Evolutionary conservation across 2,329 filamentous ascomycete species (phyloP), one percentile per base, ranked within the genome.

Genomic region (Diatrype stigma): DNA sequence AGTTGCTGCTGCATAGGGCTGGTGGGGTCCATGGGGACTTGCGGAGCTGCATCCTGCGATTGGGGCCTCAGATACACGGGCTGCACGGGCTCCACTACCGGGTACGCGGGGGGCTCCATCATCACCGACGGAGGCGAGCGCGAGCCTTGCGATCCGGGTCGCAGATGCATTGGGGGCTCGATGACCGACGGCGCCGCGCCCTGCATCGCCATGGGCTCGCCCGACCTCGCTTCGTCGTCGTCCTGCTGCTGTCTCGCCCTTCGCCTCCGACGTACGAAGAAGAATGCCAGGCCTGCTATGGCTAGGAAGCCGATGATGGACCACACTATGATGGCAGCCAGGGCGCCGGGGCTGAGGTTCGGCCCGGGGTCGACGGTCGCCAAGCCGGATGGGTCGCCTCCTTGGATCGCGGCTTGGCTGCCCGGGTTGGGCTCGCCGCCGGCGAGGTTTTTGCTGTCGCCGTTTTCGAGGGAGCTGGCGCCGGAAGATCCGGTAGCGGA

Each of bases 291-390:
- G 1, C 46, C 58, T 1, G 22, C 23, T 19, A 60, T 48, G 2
- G 42, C 51, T 28, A 60, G 10, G 0, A 58, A 56, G 2, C 51
- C 59, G 10, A 61, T 55, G 14, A 56, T 54, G 11, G 51, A 52
- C 55, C 56, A 60, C 1, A 61, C 51, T 17, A 56, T 56, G 48
- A 61, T 61, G 30, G 56, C 59, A 12, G 56, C 56, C 32, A 50
- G 40, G n/a, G 57, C 59, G 1, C 56, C 58, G 10, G 32, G 37
- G 45, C 55, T 57, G 2, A 60, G 52, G 14, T 46, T 2, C 1
- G 58, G 51, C 6, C 51, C 45, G 6, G 56, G 51, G 11, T 48
- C 49, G 49, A 57, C 57, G 7, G 40, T 51, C 3, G 52, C 51
- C 22, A 46, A 49, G 2, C 53, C 58, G 2, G 48, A 50, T 2